These are phyloP conservation scores for Fragaria vesca DNA, from an alignment of 306 rosid species.

Conservation along the genomic window DNA sequence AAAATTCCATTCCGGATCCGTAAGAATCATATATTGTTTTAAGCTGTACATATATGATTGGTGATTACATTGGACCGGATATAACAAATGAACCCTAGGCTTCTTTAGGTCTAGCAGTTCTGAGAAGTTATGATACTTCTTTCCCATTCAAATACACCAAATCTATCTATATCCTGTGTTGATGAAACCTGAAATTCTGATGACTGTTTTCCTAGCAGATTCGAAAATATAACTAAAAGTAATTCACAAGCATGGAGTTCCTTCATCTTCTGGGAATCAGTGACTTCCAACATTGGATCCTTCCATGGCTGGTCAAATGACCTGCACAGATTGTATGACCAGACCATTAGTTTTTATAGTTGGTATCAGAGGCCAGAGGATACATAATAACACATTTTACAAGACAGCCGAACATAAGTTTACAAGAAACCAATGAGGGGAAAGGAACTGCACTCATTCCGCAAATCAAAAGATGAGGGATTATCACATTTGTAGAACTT, in stretches of 20 bases:
- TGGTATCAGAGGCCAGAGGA: background rate
- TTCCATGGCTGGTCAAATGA: conserved; percentile 67
- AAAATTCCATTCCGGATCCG: background rate
- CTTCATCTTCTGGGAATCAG: conserved; percentile 52
- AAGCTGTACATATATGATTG: background rate
- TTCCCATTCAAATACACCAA: conserved; percentile 66
- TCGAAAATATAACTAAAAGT: conserved; percentile 52
- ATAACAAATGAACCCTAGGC: background rate
- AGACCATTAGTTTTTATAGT: conserved; percentile 7
- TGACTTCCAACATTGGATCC: conserved; percentile 45
- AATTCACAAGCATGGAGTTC: conserved; percentile 72
- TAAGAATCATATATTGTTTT: background rate
- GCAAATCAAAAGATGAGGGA: background rate
- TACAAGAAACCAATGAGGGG: background rate
- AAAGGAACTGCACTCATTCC: background rate
- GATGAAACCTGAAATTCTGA: conserved; percentile 41
- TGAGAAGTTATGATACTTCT: conserved; percentile 34
- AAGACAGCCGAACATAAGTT: background rate
- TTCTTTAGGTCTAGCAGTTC: background rate
- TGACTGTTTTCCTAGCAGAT: conserved; percentile 47
- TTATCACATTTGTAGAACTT: background rate
- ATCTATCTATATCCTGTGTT: conserved; percentile 42
- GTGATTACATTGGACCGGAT: background rate
- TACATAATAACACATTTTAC: background rate
- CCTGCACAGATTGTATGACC: conserved; percentile 41